These are phyloP conservation scores for Agaricus sinodeliciosus DNA, from an alignment of 768 basidiomycete species.

Conservation along the genomic window DNA sequence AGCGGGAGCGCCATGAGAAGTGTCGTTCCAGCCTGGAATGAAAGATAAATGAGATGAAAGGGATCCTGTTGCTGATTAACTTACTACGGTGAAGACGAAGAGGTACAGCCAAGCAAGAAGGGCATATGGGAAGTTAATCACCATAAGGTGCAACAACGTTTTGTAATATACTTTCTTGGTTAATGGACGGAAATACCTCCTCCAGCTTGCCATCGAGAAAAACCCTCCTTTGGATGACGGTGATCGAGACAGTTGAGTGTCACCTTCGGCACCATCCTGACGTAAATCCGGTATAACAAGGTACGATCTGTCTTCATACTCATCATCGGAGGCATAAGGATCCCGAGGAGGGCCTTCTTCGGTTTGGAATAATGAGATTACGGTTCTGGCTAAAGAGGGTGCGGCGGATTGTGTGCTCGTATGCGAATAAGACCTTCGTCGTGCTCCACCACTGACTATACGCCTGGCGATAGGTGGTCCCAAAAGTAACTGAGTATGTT, in stretches of 20 bases:
- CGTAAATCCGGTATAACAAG: slow-evolving; percentile 8
- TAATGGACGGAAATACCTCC: slow-evolving; percentile 62
- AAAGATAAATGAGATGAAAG: neutral
- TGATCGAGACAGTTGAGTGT: neutral
- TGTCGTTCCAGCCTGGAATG: slow-evolving; percentile 63
- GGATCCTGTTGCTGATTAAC: slow-evolving; percentile 18
- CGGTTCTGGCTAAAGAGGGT: slow-evolving; percentile 62
- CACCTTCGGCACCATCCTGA: neutral
- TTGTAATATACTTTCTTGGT: slow-evolving; percentile 49
- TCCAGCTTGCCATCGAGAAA: slow-evolving; percentile 34
- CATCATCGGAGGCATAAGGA: slow-evolving; percentile 21
- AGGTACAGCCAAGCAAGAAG: slow-evolving; percentile 73
- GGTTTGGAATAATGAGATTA: slow-evolving; percentile 59
- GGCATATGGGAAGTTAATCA: slow-evolving; percentile 77
- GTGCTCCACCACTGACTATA: slow-evolving; percentile 12
- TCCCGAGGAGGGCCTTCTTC: slow-evolving; percentile 34
- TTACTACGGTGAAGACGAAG: slow-evolving; percentile 75
- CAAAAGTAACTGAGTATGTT: slow-evolving; percentile 42
- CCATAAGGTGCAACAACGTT: slow-evolving; percentile 59
- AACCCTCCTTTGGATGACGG: slow-evolving; percentile 14
- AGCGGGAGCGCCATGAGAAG: slow-evolving; percentile 74
- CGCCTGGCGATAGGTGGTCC: slow-evolving; percentile 19
- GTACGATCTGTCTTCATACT: slow-evolving; percentile 15
- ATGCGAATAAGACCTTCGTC: slow-evolving; percentile 53
- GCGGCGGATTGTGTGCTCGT: slow-evolving; percentile 49